Evolutionary conservation across 1,284 basidiomycete genomes (phyloP), one percentile per base, ranked within the genome.

Genomic region (Trichosporon sp.): DNA sequence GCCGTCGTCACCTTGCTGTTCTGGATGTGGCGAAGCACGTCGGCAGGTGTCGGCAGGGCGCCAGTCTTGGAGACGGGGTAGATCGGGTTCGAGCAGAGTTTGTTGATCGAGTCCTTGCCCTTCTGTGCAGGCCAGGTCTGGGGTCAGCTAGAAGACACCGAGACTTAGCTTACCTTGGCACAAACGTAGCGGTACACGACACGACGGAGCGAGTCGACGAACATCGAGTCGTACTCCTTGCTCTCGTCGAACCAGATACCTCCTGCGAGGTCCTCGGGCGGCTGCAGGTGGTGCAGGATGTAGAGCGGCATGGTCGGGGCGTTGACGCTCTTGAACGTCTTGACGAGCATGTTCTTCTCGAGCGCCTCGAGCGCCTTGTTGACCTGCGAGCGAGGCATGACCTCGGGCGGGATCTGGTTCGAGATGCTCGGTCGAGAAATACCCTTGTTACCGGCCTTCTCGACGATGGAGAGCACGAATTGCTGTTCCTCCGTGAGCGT

Each of bases 201-300:
- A 3, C 73, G 64, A 21, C 76, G 74, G n/a, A 84, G 74, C 3
- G 74, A 71, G 63, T 80, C 75, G 48, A 84, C 83, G 26, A 84
- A 75, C 37, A 73, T 73, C 11, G 79, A 76, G 72, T 84, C 83
- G 63, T 83, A 82, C 66, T 82, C 82, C 68, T 81, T 80, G 69
- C 77, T 79, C 43, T 79, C 78, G 64, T 82, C 78, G 67, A 82
- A 84, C 81, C 82, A 84, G 2, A 84, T 77, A 31, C 84, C 84
- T 43, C 84, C 84, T 1, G 79, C 77, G 59, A 84, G 73, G 40
- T 83, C 81, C 72, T 81, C 81, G 12, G 82, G 79, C 4, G 82
- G 83, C 51, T 77, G 79, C 37, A 81, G 66, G 48, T 80, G 73
- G 0, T 78, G 70, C 48, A 80, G 65, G 40, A 83, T 78, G 71